phyloP scores from a whole-genome alignment of 2,329 filamentous ascomycete genomes.

The Rhinocladiella similis region DNA sequence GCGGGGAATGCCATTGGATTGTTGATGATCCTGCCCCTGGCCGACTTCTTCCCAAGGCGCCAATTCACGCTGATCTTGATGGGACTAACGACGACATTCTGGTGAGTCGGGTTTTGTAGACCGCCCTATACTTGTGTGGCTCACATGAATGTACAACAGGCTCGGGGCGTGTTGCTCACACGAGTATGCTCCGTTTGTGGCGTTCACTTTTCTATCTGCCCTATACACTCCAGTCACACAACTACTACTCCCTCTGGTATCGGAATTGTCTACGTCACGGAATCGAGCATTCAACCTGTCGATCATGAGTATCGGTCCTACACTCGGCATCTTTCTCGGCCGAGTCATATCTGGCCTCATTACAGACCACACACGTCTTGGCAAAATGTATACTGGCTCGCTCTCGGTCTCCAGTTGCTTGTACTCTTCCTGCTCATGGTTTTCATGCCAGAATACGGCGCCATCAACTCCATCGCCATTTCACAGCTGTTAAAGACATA shows the following conservation, averaged over 20 bases:
- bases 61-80: constrained; percentile 66
- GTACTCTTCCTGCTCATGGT: constrained; percentile 65
- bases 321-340: constrained; percentile 73
- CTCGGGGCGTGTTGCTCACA: constrained; percentile 68
- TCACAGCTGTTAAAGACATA: constrained; percentile 50
- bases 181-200: constrained; percentile 64
- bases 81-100: constrained; percentile 65
- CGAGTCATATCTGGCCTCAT: constrained; percentile 73
- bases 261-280: constrained; percentile 69
- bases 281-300: constrained; percentile 69
- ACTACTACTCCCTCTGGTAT: constrained; percentile 75
- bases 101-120: constrained; percentile 44
- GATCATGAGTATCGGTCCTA: constrained; percentile 71
- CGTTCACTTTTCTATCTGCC: constrained; percentile 70
- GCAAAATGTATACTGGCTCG: constrained; percentile 77
- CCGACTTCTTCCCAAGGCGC: constrained; percentile 66
- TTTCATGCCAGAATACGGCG: constrained; percentile 78
- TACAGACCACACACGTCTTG: constrained; percentile 70
- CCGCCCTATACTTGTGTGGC: neutral
- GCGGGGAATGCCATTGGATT: constrained; percentile 75
- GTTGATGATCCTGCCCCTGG: constrained; percentile 71
- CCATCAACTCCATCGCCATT: constrained; percentile 61
- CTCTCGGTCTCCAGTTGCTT: constrained; percentile 67
- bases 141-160: constrained; percentile 11
- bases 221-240: constrained; percentile 75